Conservation (phyloP, 2,329 filamentous ascomycete species). For the Intubia oerlemansii region DNA sequence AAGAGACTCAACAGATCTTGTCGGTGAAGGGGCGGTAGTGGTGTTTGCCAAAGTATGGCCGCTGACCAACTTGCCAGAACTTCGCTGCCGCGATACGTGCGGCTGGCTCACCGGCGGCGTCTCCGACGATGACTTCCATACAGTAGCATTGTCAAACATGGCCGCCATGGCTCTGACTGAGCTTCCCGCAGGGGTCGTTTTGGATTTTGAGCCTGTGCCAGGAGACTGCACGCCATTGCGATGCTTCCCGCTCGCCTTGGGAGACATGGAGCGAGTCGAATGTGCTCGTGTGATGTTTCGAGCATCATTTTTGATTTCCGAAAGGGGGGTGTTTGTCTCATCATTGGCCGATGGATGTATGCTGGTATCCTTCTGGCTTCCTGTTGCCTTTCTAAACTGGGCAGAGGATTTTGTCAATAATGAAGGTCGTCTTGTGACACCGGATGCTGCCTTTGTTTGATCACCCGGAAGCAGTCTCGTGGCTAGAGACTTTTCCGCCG, state of each 20-base stretch:
- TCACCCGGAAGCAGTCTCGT: no score
- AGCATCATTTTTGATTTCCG: conserved; percentile 6
- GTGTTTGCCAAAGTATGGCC: no score
- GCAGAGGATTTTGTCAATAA: no score
- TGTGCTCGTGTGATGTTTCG: neutral
- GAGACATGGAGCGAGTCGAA: neutral
- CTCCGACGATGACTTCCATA: conserved; percentile 2
- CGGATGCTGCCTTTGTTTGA: no score
- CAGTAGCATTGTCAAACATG: conserved; percentile 23
- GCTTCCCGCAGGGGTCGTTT: conserved; percentile 1
- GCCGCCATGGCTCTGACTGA: conserved; percentile 28
- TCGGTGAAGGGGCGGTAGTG: no score
- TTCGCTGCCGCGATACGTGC: neutral
- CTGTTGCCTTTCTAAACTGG: no score
- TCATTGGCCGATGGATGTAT: no score
- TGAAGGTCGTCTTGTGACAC: no score
- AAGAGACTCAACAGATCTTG: neutral
- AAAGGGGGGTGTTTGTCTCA: no score
- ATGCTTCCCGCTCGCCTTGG: neutral
- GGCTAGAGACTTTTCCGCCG: no score
- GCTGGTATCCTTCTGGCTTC: no score
- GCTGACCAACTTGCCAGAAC: neutral
- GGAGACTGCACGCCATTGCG: neutral
- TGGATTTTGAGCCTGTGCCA: conserved; percentile 4
- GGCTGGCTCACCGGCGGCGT: neutral